Evolutionary conservation across 352 stramenopile species (phyloP).

Genomic region (Globisporangium echinulatum): DNA sequence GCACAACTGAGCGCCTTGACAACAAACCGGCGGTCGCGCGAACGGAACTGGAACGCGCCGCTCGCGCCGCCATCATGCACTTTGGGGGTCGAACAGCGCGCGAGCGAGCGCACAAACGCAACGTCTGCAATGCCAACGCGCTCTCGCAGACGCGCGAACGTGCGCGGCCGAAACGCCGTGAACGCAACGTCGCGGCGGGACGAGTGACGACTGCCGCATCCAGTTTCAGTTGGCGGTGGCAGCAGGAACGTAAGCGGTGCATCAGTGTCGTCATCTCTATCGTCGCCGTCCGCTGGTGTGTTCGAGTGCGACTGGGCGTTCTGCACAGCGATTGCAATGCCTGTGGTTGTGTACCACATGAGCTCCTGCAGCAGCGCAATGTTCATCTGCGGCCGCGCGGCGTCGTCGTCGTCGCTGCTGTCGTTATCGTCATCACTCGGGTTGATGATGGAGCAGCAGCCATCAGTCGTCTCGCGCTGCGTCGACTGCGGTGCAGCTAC

Average conservation of each 20-base stretch:
- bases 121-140: constrained; percentile 54
- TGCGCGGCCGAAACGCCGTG: constrained; percentile 43
- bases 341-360: constrained; percentile 70
- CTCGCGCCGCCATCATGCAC: constrained; percentile 73
- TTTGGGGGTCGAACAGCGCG: constrained; percentile 63
- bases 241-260: constrained; percentile 23
- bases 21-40: constrained; percentile 57
- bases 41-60: constrained; percentile 83
- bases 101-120: constrained; percentile 45
- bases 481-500: constrained; percentile 14
- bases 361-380: constrained; percentile 68
- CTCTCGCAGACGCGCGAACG: constrained; percentile 45
- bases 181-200: constrained; percentile 24
- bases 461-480: constrained; percentile 1
- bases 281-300: constrained; percentile 4
- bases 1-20: constrained; percentile 65
- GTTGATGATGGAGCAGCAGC: too few relatives aligned
- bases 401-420: constrained; percentile 56
- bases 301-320: constrained; percentile 11
- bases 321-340: constrained; percentile 53
- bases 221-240: constrained; percentile 17
- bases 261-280: background rate
- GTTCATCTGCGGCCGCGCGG: constrained; percentile 72
- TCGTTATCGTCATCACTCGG: constrained; percentile 25
- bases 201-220: constrained; percentile 16